These are phyloP conservation scores for Anthostomella pinea DNA, from an alignment of 2,329 filamentous ascomycete species.

Conservation along the genomic window DNA sequence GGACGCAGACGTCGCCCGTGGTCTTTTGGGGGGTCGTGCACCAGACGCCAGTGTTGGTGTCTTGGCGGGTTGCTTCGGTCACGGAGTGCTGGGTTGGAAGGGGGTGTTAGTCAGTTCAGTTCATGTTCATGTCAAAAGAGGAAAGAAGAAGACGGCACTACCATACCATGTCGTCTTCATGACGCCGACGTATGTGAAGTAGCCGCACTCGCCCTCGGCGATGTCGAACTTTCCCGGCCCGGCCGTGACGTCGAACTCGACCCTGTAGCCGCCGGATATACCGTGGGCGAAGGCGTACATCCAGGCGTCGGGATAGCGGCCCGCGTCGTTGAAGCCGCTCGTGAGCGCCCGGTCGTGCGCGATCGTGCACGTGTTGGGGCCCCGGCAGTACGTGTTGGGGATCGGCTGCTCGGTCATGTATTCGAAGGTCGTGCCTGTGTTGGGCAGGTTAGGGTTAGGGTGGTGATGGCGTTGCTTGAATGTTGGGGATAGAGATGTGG, in stretches of 20 bases:
- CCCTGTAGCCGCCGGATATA: conserved; percentile 9
- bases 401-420: conserved; percentile 8
- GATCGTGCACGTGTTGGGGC: conserved; percentile 8
- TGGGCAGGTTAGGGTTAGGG: not conserved
- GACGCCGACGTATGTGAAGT: conserved; percentile 12
- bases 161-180: conserved; percentile 9
- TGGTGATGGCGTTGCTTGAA: too few relatives aligned
- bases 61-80: conserved; percentile 2
- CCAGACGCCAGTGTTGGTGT: not conserved
- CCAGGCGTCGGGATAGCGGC: not conserved
- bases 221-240: conserved; percentile 2
- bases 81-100: conserved; percentile 8
- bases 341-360: not conserved
- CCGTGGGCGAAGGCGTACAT: conserved; percentile 3
- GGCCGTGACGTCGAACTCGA: not conserved
- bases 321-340: not conserved
- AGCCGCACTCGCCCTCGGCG: conserved; percentile 9
- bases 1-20: conserved; percentile 8
- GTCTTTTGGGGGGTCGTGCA: conserved; percentile 2
- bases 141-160: not conserved
- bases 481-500: not conserved
- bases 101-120: not conserved
- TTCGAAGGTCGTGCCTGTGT: conserved; percentile 5
- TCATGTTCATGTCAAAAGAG: not conserved
- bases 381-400: conserved; percentile 10